Conservation (phyloP, 2,329 filamentous ascomycete species). For the Paraphoma chrysanthemicola region DNA sequence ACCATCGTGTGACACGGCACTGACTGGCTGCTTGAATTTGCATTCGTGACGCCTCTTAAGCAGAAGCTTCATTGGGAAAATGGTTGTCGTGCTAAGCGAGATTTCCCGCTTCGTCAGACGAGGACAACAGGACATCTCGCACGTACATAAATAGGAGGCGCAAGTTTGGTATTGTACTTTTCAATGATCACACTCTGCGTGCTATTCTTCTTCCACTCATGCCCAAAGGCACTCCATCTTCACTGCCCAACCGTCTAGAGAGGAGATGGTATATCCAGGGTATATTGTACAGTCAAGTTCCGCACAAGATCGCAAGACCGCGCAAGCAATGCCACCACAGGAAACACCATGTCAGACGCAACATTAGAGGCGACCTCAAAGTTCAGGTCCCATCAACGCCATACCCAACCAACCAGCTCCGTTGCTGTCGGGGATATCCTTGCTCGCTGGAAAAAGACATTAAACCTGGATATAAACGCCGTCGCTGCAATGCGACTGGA, state of each 20-base stretch:
- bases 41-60: too few species aligned
- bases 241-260: constrained; percentile 31
- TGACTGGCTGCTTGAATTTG: too few species aligned
- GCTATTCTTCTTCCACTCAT: not conserved
- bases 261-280: constrained; percentile 47
- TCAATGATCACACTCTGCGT: not conserved
- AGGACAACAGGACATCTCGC: too few species aligned
- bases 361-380: constrained; percentile 1
- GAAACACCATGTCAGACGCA: constrained; percentile 23
- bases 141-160: not conserved
- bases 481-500: constrained; percentile 30
- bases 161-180: not conserved
- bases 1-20: too few species aligned
- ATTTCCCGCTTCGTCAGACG: too few species aligned
- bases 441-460: constrained; percentile 4
- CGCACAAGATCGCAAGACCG: constrained; percentile 9
- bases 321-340: constrained; percentile 18
- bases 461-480: constrained; percentile 25
- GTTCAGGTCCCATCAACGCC: constrained; percentile 9
- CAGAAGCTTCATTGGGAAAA: too few species aligned
- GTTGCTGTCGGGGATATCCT: constrained; percentile 17
- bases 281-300: constrained; percentile 39
- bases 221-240: not conserved
- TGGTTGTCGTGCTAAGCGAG: too few species aligned
- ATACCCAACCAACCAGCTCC: constrained; percentile 12